Conservation (phyloP, 768 basidiomycete species). For the Boletus rufocinnamomeus region DNA sequence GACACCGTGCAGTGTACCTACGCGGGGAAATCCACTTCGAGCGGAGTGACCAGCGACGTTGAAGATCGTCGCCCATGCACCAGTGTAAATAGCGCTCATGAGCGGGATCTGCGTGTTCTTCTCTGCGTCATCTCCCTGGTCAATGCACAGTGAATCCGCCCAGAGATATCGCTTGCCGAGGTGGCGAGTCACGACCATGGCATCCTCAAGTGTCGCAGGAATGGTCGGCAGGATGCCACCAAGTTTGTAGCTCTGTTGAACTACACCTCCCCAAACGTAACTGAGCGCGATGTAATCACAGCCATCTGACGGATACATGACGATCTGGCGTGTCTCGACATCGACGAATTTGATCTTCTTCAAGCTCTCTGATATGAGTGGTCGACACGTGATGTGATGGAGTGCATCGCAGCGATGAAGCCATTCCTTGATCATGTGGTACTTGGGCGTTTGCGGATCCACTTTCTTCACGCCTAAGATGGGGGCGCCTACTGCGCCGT, state of each 20-base stretch:
- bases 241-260: not conserved
- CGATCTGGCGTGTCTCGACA: not conserved
- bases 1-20: not conserved
- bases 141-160: not conserved
- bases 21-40: not conserved
- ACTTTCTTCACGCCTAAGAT: not conserved
- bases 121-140: not conserved
- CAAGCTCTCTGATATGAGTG: not conserved
- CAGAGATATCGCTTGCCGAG: conserved; percentile 2
- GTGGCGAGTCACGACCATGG: not conserved
- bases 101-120: not conserved
- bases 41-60: not conserved
- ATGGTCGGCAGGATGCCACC: not conserved
- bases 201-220: not conserved
- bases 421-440: not conserved
- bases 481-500: not conserved
- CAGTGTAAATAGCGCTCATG: not conserved
- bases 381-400: not conserved
- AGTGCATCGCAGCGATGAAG: not conserved
- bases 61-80: not conserved
- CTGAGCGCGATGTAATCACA: conserved; percentile 1
- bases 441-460: not conserved
- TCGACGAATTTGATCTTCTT: not conserved
- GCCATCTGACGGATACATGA: not conserved
- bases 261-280: not conserved